Evolutionary conservation across 257 asterid genomes (phyloP).

Genomic region (Capsicum rhomboideum): DNA sequence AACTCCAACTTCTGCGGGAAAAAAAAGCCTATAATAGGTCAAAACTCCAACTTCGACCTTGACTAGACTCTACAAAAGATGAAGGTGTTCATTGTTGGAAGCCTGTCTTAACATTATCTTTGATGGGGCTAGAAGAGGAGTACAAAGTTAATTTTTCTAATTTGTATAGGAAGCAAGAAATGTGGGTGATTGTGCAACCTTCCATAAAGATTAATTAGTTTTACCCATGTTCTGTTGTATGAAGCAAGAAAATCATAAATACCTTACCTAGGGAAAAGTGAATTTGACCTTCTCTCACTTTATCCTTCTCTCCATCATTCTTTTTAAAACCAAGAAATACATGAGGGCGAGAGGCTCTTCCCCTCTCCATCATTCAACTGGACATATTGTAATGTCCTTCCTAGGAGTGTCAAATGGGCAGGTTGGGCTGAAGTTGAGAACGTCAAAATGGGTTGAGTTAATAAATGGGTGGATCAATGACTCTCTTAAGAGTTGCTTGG

Average conservation of each 20-base stretch:
- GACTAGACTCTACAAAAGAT: background rate
- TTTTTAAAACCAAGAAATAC: background rate
- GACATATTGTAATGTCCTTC: background rate
- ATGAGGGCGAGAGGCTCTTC: background rate
- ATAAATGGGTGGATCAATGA: too few relatives aligned
- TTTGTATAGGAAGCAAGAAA: background rate
- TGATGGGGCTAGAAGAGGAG: background rate
- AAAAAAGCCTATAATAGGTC: background rate
- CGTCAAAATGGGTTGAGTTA: too few relatives aligned
- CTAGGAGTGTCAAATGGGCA: too few relatives aligned
- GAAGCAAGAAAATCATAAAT: background rate
- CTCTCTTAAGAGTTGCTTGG: too few relatives aligned
- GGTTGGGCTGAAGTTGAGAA: too few relatives aligned
- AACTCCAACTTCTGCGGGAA: background rate
- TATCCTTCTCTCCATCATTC: background rate
- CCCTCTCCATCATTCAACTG: background rate
- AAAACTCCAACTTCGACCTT: background rate
- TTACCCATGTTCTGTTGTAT: background rate
- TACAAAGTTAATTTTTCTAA: background rate
- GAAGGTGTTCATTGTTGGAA: background rate
- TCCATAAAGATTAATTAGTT: background rate
- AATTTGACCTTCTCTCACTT: background rate
- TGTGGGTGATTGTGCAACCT: background rate
- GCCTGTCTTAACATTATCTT: background rate
- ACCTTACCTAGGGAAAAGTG: background rate